Evolutionary conservation across 768 basidiomycete genomes (phyloP).

Genomic region (Suillus ampliporus): DNA sequence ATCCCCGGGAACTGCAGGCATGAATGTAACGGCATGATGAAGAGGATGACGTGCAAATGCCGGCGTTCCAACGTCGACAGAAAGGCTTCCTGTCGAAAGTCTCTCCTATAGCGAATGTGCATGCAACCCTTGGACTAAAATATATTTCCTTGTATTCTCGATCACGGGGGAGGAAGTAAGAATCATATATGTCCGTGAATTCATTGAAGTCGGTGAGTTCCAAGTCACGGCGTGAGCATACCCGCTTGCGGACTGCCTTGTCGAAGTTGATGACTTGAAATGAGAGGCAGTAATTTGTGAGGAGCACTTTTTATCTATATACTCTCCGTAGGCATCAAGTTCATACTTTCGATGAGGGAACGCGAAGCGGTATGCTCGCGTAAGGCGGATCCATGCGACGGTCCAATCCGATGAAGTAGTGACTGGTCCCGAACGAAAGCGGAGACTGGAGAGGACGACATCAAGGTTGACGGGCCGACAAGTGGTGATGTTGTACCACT

Average conservation of each 20-base stretch:
- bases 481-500: conserved; percentile 32
- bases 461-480: conserved; percentile 18
- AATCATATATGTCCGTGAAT: conserved; percentile 17
- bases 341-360: conserved; percentile 34
- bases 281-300: conserved; percentile 15
- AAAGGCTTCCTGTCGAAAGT: neutral
- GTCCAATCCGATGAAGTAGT: conserved; percentile 28
- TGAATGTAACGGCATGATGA: neutral
- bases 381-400: conserved; percentile 24
- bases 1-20: neutral
- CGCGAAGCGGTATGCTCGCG: conserved; percentile 24
- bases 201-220: conserved; percentile 28
- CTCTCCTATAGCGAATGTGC: neutral
- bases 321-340: conserved; percentile 30
- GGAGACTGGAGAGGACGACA: conserved; percentile 14
- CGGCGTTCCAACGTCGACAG: neutral
- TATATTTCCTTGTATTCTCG: neutral
- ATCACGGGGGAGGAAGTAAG: neutral
- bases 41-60: neutral
- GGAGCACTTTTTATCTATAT: conserved; percentile 32
- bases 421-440: conserved; percentile 7
- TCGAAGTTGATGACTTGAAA: conserved; percentile 37
- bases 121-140: neutral
- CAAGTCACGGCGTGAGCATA: conserved; percentile 20
- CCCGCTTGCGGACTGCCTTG: conserved; percentile 30